Conservation (phyloP, 148 eudicot species). For the Bassia scoparia region DNA sequence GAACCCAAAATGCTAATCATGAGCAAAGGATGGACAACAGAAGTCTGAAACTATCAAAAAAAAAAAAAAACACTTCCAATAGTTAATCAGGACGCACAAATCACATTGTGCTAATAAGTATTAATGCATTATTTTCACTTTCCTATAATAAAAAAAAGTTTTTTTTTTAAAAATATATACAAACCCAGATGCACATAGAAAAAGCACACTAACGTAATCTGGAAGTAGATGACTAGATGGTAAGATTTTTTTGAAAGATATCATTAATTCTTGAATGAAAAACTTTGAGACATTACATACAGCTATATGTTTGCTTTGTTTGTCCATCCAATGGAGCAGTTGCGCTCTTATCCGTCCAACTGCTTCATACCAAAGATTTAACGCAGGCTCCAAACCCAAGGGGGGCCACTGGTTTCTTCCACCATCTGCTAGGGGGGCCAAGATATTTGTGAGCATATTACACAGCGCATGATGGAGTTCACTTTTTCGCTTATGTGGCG, state of each 20-base stretch:
- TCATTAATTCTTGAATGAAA: slow-evolving; percentile 6
- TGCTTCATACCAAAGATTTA: slow-evolving; percentile 97
- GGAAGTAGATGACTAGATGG: neutral
- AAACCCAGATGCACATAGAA: neutral
- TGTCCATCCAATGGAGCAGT: slow-evolving; percentile 96
- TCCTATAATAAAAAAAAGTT: neutral
- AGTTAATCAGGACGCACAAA: neutral
- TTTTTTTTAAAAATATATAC: neutral
- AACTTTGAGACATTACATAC: slow-evolving; percentile 45
- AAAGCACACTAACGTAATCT: neutral
- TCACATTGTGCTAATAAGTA: neutral
- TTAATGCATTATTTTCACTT: neutral
- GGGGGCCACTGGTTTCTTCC: slow-evolving; percentile 99
- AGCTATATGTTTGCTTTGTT: slow-evolving; percentile 94
- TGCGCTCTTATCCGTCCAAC: slow-evolving; percentile 86
- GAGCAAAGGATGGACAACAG: neutral
- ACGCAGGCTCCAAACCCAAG: slow-evolving; percentile 87
- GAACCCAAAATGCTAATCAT: neutral
- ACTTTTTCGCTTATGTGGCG: slow-evolving; percentile 94
- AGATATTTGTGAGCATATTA: slow-evolving; percentile 94
- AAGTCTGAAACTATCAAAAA: no score
- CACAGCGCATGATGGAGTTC: slow-evolving; percentile 96
- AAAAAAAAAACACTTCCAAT: no score
- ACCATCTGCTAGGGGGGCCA: slow-evolving; percentile 96
- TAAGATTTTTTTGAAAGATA: neutral